Base-by-base conservation (phyloP, 805 yeast genomes). In the Metschnikowia cubensis region DNA sequence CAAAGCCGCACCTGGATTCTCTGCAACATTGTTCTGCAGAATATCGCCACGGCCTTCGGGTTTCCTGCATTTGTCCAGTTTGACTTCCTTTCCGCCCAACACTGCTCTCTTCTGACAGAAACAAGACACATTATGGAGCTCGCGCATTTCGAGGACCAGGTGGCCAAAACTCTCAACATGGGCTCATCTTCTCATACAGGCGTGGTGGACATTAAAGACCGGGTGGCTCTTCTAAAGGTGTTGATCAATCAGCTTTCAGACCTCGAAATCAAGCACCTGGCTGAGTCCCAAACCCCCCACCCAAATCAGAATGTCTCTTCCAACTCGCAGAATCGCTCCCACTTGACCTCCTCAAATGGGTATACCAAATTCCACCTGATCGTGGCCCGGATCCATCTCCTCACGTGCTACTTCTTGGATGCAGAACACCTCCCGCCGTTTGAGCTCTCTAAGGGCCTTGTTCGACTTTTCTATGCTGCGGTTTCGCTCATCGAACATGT, bases 1-100 rank as follows among this genome's bases (percentile, higher is more conserved):
- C 96, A 89, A 60, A 76, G 84, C 33, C 79, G 85, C 51, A 92
- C 99, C 0, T 92, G 99, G 99, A 81, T 89, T n/a, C 81, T 89
- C 10, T 89, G 97, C 62, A 94, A 94, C 63, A 79, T 88, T 20
- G 96, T 88, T 0, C 86, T 96, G 2, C 98, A 94, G 66, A 80
- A 85, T 2, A 84, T 94, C 53, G 96, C 96, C 3, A 83, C 96
- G 2, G 85, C 96, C 10, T 89, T 90, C 69, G 99, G 99, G 17
- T 91, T 87, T 62, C 99, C 98, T 0, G 89, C 96, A 0, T 90
- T 89, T 67, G 91, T 88, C 3, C 88, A 85, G 51, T 87, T 90
- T 61, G 96, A 89, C 63, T 77, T 79, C 57, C 67, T 79, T 41
- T 74, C 80, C 10, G 79, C 75, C 11, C 66, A 77, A n/a, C 65